Percentiles rank a stretch among this genome's conserved stretches.
Evolutionary conservation across 441 rosid species (phyloP).

Genomic region (Populus hybrid): DNA sequence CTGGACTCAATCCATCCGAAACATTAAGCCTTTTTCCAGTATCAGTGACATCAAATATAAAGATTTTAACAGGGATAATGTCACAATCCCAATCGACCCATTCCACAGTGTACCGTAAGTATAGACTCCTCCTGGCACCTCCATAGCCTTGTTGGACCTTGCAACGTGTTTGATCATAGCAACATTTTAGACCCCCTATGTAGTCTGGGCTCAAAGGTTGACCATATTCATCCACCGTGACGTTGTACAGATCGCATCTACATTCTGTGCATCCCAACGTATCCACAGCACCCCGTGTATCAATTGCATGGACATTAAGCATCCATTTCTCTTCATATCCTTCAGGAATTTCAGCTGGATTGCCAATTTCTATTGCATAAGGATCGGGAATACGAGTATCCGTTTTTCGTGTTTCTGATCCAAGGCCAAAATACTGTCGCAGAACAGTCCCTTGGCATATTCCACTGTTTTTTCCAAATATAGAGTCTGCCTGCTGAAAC

Average conservation of each 20-base stretch:
- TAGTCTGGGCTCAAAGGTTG: conserved; percentile 50
- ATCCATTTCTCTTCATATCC: conserved; percentile 74
- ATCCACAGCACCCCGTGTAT: conserved; percentile 73
- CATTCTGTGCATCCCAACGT: conserved; percentile 79
- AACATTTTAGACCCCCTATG: conserved; percentile 63
- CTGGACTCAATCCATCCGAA: conserved; percentile 29
- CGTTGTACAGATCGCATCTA: conserved; percentile 65
- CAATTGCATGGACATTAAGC: conserved; percentile 82
- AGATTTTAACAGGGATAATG: conserved; percentile 60
- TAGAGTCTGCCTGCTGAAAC: conserved; percentile 21
- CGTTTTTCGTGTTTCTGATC: conserved; percentile 79
- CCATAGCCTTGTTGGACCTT: conserved; percentile 46
- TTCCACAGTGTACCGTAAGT: conserved; percentile 58
- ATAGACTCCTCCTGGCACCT: conserved; percentile 46
- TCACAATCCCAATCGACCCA: conserved; percentile 71
- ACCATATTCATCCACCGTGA: conserved; percentile 52
- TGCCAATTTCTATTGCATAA: conserved; percentile 70
- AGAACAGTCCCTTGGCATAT: conserved; percentile 43
- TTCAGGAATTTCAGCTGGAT: conserved; percentile 55
- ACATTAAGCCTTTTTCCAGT: conserved; percentile 34
- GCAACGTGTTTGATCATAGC: conserved; percentile 73
- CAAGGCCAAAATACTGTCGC: conserved; percentile 64
- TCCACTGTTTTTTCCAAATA: conserved; percentile 48
- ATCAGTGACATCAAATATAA: conserved; percentile 76
- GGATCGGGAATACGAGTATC: conserved; percentile 70